Evolutionary conservation across 1,284 basidiomycete genomes (phyloP), one percentile per base, ranked within the genome.

Genomic region (Coniferiporia sulphurascens): DNA sequence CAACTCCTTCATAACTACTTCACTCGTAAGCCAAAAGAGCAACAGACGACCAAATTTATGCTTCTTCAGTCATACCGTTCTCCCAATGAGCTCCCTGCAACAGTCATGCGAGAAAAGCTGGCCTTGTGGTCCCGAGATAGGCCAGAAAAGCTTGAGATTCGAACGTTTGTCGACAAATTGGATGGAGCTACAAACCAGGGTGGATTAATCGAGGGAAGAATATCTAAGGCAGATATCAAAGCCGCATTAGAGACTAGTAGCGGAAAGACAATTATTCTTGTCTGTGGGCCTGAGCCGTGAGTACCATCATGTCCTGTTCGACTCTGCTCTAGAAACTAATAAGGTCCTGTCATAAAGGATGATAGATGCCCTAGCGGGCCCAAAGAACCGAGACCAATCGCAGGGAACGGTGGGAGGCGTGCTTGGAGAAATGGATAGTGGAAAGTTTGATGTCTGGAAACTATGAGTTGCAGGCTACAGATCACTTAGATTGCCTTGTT

Each of bases 201-300:
- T 34, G 65, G 64, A 1, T 64, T 80, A 1, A 68, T 71, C n/a
- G 70, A 75, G 10, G 84, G 86, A 7, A 78, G 80, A 43, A 85
- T 91, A 48, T 75, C 73, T 53, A 79, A 77, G 65, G 50, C 45
- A 34, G 22, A 22, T 52, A 46, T 52, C 32, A 63, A 59, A 13
- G 17, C 41, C 10, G 12, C 17, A 36, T 52, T 65, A 58, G 59
- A 52, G 56, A 46, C 41, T 55, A 56, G 36, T 63, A 72, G 13
- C 74, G 52, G 70, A 65, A 82, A 76, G 61, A 75, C 79, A 4
- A 72, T 91, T 56, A 84, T 91, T 66, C 71, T 90, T 6, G 79
- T 93, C 1, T 93, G 89, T 71, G 90, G 90, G 34, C 91, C 91
- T 21, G 87, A 91, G 60, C 77, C 78, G 89, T 90, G 71, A 70